Conservation (phyloP, 2,329 filamentous ascomycete species). For the Rhytidhysteron rufulum region DNA sequence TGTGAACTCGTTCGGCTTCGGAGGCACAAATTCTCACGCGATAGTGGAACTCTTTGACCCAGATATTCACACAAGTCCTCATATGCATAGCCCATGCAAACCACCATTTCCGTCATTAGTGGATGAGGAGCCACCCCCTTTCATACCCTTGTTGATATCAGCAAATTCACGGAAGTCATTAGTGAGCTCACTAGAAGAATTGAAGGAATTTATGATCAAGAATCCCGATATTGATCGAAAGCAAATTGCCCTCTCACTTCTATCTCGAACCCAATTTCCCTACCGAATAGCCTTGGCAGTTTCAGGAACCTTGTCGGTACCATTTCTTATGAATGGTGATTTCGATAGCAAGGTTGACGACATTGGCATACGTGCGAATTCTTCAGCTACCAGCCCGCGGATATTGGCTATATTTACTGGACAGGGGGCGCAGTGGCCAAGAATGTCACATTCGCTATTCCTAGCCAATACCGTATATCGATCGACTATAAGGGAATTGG, state of each 20-base stretch:
- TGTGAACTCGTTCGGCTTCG: conserved; percentile 1
- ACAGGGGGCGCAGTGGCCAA: conserved; percentile 10
- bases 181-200: background rate
- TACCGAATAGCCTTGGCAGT: background rate
- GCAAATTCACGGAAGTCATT: background rate
- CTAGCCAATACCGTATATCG: background rate
- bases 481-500: background rate
- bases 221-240: background rate
- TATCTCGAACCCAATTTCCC: background rate
- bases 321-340: background rate
- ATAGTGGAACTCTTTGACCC: background rate
- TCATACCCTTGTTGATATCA: background rate
- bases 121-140: background rate
- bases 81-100: background rate
- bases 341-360: background rate
- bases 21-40: background rate
- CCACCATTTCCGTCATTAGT: background rate
- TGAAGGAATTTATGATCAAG: background rate
- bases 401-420: conserved; percentile 9
- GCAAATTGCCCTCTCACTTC: background rate
- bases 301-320: background rate
- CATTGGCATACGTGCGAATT: background rate
- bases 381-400: background rate
- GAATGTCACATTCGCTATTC: conserved; percentile 6
- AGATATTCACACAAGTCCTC: background rate